phyloP scores from a whole-genome alignment of 1,284 basidiomycete genomes.

The Ganoderma leucocontextum region DNA sequence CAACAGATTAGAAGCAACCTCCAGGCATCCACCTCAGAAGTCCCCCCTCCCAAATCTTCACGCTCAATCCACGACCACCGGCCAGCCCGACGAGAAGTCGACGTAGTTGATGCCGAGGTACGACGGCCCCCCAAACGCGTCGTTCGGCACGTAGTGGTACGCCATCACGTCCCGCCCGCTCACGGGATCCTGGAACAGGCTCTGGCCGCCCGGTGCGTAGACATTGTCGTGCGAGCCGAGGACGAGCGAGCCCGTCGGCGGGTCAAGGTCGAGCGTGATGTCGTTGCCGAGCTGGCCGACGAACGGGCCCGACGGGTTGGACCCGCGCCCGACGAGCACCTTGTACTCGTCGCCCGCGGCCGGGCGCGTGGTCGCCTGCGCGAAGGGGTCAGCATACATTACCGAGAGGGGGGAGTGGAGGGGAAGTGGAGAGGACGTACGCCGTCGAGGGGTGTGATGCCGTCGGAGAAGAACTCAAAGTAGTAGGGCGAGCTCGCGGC shows the following conservation, averaged over 20 bases:
- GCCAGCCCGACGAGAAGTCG: slow-evolving; percentile 23
- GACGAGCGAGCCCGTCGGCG: slow-evolving; percentile 38
- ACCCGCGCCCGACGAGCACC: slow-evolving; percentile 41
- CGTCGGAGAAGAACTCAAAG: too few species aligned
- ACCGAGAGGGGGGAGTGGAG: background rate
- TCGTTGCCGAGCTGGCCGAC: slow-evolving; percentile 37
- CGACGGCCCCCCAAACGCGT: slow-evolving; percentile 18
- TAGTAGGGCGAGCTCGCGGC: too few species aligned
- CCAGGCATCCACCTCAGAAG: too few species aligned
- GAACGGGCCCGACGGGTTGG: slow-evolving; percentile 40
- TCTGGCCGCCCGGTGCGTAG: slow-evolving; percentile 44
- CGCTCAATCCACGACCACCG: slow-evolving; percentile 10
- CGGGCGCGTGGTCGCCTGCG: slow-evolving; percentile 29
- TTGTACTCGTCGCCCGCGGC: slow-evolving; percentile 40
- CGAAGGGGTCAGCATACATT: background rate
- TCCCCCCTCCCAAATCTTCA: too few species aligned
- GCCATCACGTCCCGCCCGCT: slow-evolving; percentile 27
- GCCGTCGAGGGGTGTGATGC: too few species aligned
- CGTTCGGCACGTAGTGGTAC: slow-evolving; percentile 30
- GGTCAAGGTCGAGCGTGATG: slow-evolving; percentile 32
- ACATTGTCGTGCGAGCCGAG: slow-evolving; percentile 45
- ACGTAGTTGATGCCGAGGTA: slow-evolving; percentile 21
- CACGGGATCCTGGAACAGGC: slow-evolving; percentile 25
- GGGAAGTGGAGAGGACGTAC: background rate
- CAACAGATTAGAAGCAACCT: too few species aligned